phyloP scores from a whole-genome alignment of 345 rosid genomes.

The Turnera subulata region DNA sequence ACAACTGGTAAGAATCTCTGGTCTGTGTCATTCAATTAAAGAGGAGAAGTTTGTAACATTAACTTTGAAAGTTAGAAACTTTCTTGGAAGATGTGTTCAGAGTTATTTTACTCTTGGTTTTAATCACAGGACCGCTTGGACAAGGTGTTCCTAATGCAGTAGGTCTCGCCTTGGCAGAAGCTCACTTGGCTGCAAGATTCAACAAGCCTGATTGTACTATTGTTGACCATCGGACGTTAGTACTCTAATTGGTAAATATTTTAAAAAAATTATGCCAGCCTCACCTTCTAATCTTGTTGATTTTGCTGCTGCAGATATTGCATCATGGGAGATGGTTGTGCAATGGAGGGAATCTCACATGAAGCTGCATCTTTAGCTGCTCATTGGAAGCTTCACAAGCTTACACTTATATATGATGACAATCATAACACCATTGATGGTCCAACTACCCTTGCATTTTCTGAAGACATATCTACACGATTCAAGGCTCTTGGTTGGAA shows the following conservation, averaged over 20 bases:
- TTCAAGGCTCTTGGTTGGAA: slow-evolving; percentile 41
- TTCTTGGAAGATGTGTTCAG: too few species aligned
- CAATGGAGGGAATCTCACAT: slow-evolving; percentile 43
- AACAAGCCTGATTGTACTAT: slow-evolving; percentile 31
- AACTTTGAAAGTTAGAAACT: too few species aligned
- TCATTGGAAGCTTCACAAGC: slow-evolving; percentile 41
- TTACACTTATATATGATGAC: slow-evolving; percentile 35
- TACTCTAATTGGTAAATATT: neutral
- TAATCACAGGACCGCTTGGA: slow-evolving; percentile 34
- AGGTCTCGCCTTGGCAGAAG: slow-evolving; percentile 38
- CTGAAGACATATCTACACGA: slow-evolving; percentile 31
- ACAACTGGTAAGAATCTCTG: slow-evolving; percentile 23
- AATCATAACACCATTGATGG: slow-evolving; percentile 36
- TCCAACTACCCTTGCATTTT: slow-evolving; percentile 24
- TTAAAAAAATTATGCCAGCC: neutral
- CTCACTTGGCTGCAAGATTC: slow-evolving; percentile 36
- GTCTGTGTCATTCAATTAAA: too few species aligned
- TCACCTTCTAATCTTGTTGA: neutral
- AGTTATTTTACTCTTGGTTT: neutral
- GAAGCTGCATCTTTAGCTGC: slow-evolving; percentile 44
- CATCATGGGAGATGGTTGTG: slow-evolving; percentile 43
- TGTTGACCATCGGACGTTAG: slow-evolving; percentile 36
- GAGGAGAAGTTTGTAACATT: too few species aligned
- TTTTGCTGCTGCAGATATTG: slow-evolving; percentile 17
- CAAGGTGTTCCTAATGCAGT: slow-evolving; percentile 43